These are phyloP conservation scores for Phalaenopsis hybrid DNA, from an alignment of 116 monocot species.

Conservation along the genomic window DNA sequence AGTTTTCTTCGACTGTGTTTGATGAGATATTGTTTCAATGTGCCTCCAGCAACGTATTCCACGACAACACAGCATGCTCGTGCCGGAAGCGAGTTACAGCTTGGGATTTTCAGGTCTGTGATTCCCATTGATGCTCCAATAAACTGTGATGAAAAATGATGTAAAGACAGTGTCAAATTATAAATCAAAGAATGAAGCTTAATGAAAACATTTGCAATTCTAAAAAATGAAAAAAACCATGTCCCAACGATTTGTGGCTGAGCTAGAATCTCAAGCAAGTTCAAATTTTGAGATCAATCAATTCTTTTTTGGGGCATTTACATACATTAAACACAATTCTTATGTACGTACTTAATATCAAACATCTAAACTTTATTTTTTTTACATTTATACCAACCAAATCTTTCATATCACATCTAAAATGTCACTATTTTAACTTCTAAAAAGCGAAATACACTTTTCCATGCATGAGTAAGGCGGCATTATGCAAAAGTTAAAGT, in stretches of 20 bases:
- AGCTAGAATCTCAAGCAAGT: not conserved
- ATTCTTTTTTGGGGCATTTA: not conserved
- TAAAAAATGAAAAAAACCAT: not conserved
- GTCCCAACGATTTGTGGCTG: not conserved
- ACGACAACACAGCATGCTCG: constrained; percentile 61
- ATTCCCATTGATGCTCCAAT: constrained; percentile 61
- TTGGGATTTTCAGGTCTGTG: constrained; percentile 36
- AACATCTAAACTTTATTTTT: no score
- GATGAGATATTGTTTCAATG: constrained; percentile 58
- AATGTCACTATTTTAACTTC: no score
- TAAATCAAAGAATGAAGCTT: no score
- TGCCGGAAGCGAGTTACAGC: constrained; percentile 15
- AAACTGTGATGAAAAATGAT: constrained; percentile 30
- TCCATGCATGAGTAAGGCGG: no score
- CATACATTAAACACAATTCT: no score
- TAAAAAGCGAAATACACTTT: no score
- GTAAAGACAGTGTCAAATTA: not conserved
- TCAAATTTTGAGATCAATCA: not conserved
- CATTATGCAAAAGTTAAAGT: no score
- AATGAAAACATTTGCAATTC: no score
- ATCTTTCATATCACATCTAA: no score
- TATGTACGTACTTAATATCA: no score
- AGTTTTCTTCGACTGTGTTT: constrained; percentile 54
- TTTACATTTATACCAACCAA: no score
- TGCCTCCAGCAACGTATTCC: constrained; percentile 61